Percentiles rank a stretch among this genome's conserved stretches.
These are phyloP conservation scores for Emergomyces orientalis DNA, from an alignment of 2,329 filamentous ascomycete genomes.

Conservation along the genomic window DNA sequence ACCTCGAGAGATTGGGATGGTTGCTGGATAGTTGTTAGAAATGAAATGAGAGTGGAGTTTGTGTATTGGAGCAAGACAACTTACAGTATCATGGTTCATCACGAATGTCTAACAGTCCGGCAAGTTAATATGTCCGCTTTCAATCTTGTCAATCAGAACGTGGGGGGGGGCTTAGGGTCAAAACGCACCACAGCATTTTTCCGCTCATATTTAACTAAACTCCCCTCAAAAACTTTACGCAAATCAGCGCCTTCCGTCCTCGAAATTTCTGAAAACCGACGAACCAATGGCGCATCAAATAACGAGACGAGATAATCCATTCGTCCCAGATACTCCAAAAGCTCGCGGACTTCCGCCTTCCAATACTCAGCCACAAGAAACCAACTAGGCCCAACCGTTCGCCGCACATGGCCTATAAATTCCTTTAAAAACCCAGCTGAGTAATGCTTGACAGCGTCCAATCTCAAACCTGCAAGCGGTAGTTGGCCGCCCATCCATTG, in stretches of 20 bases:
- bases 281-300: constrained; percentile 60
- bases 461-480: constrained; percentile 55
- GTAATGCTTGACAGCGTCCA: constrained; percentile 67
- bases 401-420: constrained; percentile 52
- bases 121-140: not conserved
- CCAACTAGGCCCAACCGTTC: constrained; percentile 43
- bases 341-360: constrained; percentile 48
- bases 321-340: constrained; percentile 49
- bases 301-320: constrained; percentile 52
- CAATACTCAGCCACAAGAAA: constrained; percentile 65
- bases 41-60: not conserved
- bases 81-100: constrained; percentile 60
- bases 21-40: constrained; percentile 35
- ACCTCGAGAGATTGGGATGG: constrained; percentile 53
- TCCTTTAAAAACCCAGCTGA: constrained; percentile 55
- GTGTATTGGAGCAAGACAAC: constrained; percentile 11
- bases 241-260: constrained; percentile 51
- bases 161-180: not conserved
- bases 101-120: constrained; percentile 47
- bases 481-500: constrained; percentile 56
- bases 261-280: constrained; percentile 56
- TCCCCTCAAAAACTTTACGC: constrained; percentile 52
- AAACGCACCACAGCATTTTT: constrained; percentile 48
- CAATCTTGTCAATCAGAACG: not conserved
- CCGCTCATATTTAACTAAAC: constrained; percentile 47